A percentile compares a stretch with the other conserved stretches of the same genome.
phyloP scores from a whole-genome alignment of 306 rosid genomes.

The Vigna radiata region DNA sequence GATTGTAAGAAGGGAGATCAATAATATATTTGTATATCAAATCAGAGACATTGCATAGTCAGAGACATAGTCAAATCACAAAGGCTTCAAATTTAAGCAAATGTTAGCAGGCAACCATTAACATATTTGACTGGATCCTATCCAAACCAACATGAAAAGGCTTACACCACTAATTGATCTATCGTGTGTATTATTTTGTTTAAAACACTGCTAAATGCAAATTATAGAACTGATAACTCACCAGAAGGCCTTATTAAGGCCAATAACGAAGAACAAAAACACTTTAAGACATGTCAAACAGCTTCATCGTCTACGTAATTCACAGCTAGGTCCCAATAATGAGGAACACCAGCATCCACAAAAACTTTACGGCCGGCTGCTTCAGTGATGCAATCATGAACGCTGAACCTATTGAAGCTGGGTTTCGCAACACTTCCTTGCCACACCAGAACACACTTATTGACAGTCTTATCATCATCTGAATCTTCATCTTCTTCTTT shows the following conservation, averaged over 20 bases:
- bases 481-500: conserved; percentile 71
- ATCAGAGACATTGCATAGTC: not conserved
- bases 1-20: not conserved
- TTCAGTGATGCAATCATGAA: conserved; percentile 95
- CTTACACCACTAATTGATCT: conserved; percentile 10
- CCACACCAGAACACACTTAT: conserved; percentile 88
- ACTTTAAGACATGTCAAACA: conserved; percentile 26
- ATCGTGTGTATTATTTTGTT: conserved; percentile 41
- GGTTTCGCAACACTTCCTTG: conserved; percentile 95
- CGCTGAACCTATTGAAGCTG: conserved; percentile 73
- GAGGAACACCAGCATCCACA: conserved; percentile 88
- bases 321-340: conserved; percentile 92
- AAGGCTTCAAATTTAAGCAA: not conserved
- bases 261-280: conserved; percentile 31
- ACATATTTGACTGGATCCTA: conserved; percentile 6
- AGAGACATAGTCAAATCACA: conserved; percentile 17
- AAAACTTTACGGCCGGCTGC: conserved; percentile 87
- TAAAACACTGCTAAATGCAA: conserved; percentile 30
- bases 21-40: conserved; percentile 14
- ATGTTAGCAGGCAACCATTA: conserved; percentile 19
- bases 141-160: not conserved
- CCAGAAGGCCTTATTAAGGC: conserved; percentile 30
- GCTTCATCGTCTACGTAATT: conserved; percentile 67
- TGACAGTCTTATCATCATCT: conserved; percentile 71
- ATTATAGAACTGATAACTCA: conserved; percentile 40